These are phyloP conservation scores for Galerina marginata DNA, from an alignment of 768 basidiomycete genomes.

Conservation along the genomic window DNA sequence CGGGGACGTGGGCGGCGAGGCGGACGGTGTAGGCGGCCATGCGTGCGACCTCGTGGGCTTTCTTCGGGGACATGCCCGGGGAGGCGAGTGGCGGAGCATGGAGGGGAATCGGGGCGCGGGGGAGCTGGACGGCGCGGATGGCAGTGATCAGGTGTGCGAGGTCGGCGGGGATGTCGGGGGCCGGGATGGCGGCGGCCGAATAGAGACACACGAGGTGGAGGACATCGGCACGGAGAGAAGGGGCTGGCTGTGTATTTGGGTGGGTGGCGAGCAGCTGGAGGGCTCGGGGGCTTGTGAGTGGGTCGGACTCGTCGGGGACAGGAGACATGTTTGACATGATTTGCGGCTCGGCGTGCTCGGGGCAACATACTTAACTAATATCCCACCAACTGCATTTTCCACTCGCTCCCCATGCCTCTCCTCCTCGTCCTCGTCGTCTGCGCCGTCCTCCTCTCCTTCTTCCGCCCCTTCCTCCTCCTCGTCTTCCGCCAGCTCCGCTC, in stretches of 20 bases:
- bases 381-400: not conserved
- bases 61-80: slow-evolving; percentile 76
- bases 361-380: slow-evolving; percentile 1
- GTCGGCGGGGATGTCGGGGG: slow-evolving; percentile 21
- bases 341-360: slow-evolving; percentile 11
- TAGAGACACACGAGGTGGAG: slow-evolving; percentile 26
- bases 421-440: slow-evolving; percentile 27
- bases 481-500: slow-evolving; percentile 50
- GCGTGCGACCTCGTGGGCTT: slow-evolving; percentile 69
- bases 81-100: slow-evolving; percentile 13
- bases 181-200: not conserved
- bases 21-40: slow-evolving; percentile 61
- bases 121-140: slow-evolving; percentile 29
- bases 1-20: slow-evolving; percentile 35
- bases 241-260: slow-evolving; percentile 43
- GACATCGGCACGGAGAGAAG: slow-evolving; percentile 25
- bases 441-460: slow-evolving; percentile 29
- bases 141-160: slow-evolving; percentile 24
- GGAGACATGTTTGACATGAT: slow-evolving; percentile 6
- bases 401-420: slow-evolving; percentile 3
- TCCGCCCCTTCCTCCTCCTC: slow-evolving; percentile 40
- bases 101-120: slow-evolving; percentile 28
- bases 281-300: slow-evolving; percentile 15
- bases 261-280: slow-evolving; percentile 47
- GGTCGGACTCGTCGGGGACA: slow-evolving; percentile 17